These are phyloP conservation scores for Lipomyces anomalus DNA, from an alignment of 805 yeast species.

Conservation along the genomic window DNA sequence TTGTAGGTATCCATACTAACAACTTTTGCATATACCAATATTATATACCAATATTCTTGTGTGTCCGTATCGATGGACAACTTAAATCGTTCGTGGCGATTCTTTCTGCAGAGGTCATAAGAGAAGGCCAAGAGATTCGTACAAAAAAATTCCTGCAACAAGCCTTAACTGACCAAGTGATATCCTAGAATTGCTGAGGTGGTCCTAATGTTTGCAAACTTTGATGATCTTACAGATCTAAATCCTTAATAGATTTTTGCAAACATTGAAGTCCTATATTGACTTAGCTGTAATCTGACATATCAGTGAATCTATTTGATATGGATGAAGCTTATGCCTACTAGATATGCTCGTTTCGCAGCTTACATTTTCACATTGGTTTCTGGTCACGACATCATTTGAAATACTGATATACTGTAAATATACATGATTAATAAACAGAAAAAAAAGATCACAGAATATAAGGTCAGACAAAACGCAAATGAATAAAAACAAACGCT, in stretches of 20 bases:
- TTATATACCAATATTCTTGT: not conserved
- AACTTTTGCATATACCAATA: not conserved
- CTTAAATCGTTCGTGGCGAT: too few species aligned
- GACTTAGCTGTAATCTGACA: conserved; percentile 11
- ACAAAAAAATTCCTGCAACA: too few species aligned
- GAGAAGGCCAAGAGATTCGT: too few species aligned
- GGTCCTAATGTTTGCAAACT: too few species aligned
- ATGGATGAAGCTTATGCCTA: not conserved
- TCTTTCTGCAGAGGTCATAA: too few species aligned
- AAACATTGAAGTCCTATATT: too few species aligned
- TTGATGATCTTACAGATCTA: too few species aligned
- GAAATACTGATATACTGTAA: not conserved
- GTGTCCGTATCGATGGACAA: not conserved
- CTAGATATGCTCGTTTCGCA: conserved; percentile 11
- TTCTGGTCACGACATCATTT: too few species aligned
- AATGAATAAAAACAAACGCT: too few species aligned
- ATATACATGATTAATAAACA: not conserved
- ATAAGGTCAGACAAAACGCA: not conserved
- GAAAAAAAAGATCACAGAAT: not conserved
- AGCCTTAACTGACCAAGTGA: too few species aligned
- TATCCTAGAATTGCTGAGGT: too few species aligned
- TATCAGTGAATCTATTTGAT: conserved; percentile 1
- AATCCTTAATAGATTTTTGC: too few species aligned
- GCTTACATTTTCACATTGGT: conserved; percentile 2
- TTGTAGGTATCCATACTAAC: not conserved